A percentile compares a stretch with the other conserved stretches of the same genome.
These are phyloP conservation scores for Lupinus albus DNA, from an alignment of 306 rosid species.

Conservation along the genomic window DNA sequence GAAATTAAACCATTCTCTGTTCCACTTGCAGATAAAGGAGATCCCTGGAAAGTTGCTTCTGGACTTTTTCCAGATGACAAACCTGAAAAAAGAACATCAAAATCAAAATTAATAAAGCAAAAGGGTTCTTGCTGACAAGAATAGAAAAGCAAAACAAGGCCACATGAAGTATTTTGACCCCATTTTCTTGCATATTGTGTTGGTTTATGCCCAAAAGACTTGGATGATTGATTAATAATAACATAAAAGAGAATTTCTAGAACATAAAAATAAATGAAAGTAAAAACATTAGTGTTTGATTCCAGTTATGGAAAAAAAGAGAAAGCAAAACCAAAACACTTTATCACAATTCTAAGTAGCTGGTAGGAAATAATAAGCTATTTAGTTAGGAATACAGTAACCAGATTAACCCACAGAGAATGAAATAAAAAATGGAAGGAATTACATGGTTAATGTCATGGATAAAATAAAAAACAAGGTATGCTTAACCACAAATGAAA, in stretches of 20 bases:
- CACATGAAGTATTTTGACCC: not conserved
- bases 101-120: not conserved
- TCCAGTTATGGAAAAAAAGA: no score
- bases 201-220: not conserved
- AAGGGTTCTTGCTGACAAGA: not conserved
- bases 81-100: slow-evolving; percentile 50
- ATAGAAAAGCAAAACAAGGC: not conserved
- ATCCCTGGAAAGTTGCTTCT: slow-evolving; percentile 56
- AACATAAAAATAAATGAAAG: not conserved
- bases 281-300: no score
- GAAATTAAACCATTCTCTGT: slow-evolving; percentile 54
- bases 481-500: not conserved
- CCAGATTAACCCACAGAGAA: not conserved
- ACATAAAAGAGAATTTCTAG: slow-evolving; percentile 9
- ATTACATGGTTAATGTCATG: not conserved
- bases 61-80: slow-evolving; percentile 53
- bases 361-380: not conserved
- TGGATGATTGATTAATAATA: not conserved
- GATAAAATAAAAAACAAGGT: not conserved
- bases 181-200: slow-evolving; percentile 1
- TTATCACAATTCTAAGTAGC: no score
- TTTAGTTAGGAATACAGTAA: not conserved
- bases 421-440: not conserved
- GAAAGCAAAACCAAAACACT: no score
- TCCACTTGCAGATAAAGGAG: slow-evolving; percentile 57